Evolutionary conservation across 2,329 filamentous ascomycete genomes (phyloP), one percentile per base, ranked within the genome.

Genomic region (Trichoderma sp.): DNA sequence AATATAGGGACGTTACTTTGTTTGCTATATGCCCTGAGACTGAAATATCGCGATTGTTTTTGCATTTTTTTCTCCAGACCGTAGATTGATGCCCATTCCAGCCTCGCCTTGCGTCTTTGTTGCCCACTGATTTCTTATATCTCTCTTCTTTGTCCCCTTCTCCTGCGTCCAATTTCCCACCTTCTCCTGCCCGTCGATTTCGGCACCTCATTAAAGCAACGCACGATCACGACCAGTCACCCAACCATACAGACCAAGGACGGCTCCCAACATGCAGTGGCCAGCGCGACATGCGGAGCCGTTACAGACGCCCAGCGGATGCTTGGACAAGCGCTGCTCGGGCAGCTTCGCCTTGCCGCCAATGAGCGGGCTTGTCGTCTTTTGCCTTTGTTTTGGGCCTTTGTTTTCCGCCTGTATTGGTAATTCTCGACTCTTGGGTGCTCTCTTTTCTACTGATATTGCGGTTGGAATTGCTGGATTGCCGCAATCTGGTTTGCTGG

Each of bases 221-320:
- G 37, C 25, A 29, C 29, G 17, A 5, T 10, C 13, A 9, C 19
- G 17, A 58, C 2, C 15, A 10, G 12, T 17, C 6, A 12, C 12
- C 52, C 25, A 6, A 5, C n/a, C 12, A 56, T 13, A 9, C 19
- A 57, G n/a, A 58, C 13, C 8, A 13, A 56, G 35, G 7, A 56
- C 59, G 66, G 66, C 39, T 58, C 56, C 29, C 29, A 48, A 58
- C 63, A 58, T 66, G 53, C 27, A 27, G n/a, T 57, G 19, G 37
- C 22, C 52, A 29, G 53, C 52, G 10, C 39, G 53, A n/a, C 39
- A 58, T 53, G 34, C 63, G 45, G 19, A 48, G 53, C 29, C 32
- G 63, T 4, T 35, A 22, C 52, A 58, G 29, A 15, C 12, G 4
- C 57, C 5, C 48, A 48, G 39, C 57, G 25, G 25, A 32, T 53